Evolutionary conservation across 495 filamentous ascomycete genomes (phyloP), one percentile per base, ranked within the genome.

Genomic region (Neurospora intermedia): DNA sequence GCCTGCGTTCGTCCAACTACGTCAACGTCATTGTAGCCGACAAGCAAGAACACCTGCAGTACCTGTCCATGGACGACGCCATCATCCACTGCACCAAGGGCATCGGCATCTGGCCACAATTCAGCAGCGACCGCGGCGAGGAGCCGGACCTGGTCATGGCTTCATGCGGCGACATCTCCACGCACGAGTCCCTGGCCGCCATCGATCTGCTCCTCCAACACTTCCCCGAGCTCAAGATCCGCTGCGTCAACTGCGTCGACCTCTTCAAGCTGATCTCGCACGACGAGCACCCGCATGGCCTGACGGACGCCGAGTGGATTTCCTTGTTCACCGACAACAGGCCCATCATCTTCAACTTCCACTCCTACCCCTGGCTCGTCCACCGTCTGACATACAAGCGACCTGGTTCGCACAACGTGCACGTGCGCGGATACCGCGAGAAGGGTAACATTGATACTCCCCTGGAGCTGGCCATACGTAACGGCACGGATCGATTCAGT

Each of bases 381-480:
- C 90, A 92, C 81, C 85, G 91, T 38, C 79, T 93, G 72, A 89
- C 89, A 1, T 92, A 92, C 82, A 90, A 90, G 82, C 88, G 90
- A 0, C 87, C 87, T 0, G 89, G 89, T 16, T 85, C 85, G 71
- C n/a, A 54, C 43, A 89, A 91, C 79, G 77, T 92, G 70, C 89
- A 91, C 76, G 91, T 92, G n/a, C 83, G 89, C 35, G 91, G 90
- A 0, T 92, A 92, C 82, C 88, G 85, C 76, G 90, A 92, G 85
- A 92, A 92, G 85, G 90, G 91, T 48, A 92, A 92, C 75, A 93
- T 92, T 77, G 89, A 93, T 78, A 92, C 90, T 0, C 91, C 90
- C 6, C 87, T 92, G 42, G 90, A 92, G 78, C 80, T 93, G 46
- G 90, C 90, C 11, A 88, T 92, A 77, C 84, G 91, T 69, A 93